These are phyloP conservation scores for Exophiala mesophila DNA, from an alignment of 2,329 filamentous ascomycete genomes.

Conservation along the genomic window DNA sequence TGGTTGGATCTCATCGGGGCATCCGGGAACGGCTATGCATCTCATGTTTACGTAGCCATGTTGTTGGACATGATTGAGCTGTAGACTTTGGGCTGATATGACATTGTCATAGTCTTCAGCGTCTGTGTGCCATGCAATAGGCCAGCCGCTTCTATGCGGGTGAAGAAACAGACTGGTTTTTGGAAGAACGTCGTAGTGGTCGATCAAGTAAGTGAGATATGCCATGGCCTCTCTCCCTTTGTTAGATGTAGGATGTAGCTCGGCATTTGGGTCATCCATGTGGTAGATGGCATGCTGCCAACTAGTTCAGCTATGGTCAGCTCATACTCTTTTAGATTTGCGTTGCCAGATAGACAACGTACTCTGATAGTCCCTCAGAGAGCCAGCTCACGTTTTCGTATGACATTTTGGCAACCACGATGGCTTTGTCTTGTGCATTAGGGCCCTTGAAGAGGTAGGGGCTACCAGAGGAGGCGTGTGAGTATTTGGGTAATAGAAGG, in stretches of 20 bases:
- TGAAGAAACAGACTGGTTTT: constrained; percentile 60
- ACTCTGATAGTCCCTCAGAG: constrained; percentile 41
- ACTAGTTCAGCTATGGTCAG: too few relatives aligned
- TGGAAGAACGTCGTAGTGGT: constrained; percentile 56
- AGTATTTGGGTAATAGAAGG: too few relatives aligned
- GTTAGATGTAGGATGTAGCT: constrained; percentile 46
- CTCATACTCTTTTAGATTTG: background rate
- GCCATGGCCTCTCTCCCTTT: constrained; percentile 61
- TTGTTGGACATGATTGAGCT: constrained; percentile 34
- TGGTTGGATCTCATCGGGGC: constrained; percentile 36
- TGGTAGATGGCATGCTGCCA: constrained; percentile 27
- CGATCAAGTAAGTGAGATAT: constrained; percentile 58
- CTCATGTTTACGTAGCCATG: constrained; percentile 39
- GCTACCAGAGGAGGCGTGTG: too few relatives aligned
- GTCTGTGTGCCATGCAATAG: constrained; percentile 54
- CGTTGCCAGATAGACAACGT: constrained; percentile 19
- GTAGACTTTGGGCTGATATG: constrained; percentile 30
- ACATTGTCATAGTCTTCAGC: constrained; percentile 34
- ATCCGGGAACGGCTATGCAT: constrained; percentile 35
- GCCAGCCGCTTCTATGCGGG: constrained; percentile 47
- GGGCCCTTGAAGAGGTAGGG: too few relatives aligned
- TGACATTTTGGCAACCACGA: constrained; percentile 42
- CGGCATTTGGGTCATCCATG: constrained; percentile 24
- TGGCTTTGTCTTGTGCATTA: constrained; percentile 33
- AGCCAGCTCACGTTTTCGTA: constrained; percentile 44